These are phyloP conservation scores for Dioszegia hungarica DNA, from an alignment of 768 basidiomycete genomes.

Conservation along the genomic window DNA sequence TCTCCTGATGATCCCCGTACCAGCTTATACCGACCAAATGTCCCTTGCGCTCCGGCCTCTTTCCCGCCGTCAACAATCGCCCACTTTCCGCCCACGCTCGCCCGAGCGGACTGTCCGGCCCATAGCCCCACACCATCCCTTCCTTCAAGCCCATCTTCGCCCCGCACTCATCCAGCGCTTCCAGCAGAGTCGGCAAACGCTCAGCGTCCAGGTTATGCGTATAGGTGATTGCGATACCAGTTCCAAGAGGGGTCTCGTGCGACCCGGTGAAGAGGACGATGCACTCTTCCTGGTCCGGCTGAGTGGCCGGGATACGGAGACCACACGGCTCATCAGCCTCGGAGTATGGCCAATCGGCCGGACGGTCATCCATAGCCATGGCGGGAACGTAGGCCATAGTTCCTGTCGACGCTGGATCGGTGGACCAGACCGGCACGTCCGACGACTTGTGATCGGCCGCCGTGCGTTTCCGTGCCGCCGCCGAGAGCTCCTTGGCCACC, in stretches of 20 bases:
- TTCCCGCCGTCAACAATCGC: slow-evolving; percentile 1
- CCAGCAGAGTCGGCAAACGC: slow-evolving; percentile 14
- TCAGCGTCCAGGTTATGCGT: slow-evolving; percentile 11
- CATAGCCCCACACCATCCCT: slow-evolving; percentile 30
- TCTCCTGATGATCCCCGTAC: slow-evolving; percentile 24
- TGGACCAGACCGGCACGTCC: not conserved
- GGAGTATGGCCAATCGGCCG: not conserved
- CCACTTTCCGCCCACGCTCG: slow-evolving; percentile 15
- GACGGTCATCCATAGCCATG: not conserved
- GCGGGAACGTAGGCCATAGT: not conserved
- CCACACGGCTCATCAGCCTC: not conserved
- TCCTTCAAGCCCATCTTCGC: slow-evolving; percentile 12
- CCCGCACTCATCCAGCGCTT: slow-evolving; percentile 17
- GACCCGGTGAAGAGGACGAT: slow-evolving; percentile 25
- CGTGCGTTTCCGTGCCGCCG: not conserved
- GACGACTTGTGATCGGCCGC: too few relatives aligned
- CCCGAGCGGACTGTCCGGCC: not conserved
- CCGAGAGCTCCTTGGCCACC: not conserved
- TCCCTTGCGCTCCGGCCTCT: slow-evolving; percentile 17
- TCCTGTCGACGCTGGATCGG: slow-evolving; percentile 6
- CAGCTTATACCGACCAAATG: slow-evolving; percentile 36
- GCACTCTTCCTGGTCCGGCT: slow-evolving; percentile 5
- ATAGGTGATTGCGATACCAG: slow-evolving; percentile 19
- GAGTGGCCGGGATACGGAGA: not conserved
- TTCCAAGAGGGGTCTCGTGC: slow-evolving; percentile 9